A percentile compares a stretch with the other conserved stretches of the same genome.
phyloP scores from a whole-genome alignment of 2,329 filamentous ascomycete genomes.

The Diplodia sapinea region DNA sequence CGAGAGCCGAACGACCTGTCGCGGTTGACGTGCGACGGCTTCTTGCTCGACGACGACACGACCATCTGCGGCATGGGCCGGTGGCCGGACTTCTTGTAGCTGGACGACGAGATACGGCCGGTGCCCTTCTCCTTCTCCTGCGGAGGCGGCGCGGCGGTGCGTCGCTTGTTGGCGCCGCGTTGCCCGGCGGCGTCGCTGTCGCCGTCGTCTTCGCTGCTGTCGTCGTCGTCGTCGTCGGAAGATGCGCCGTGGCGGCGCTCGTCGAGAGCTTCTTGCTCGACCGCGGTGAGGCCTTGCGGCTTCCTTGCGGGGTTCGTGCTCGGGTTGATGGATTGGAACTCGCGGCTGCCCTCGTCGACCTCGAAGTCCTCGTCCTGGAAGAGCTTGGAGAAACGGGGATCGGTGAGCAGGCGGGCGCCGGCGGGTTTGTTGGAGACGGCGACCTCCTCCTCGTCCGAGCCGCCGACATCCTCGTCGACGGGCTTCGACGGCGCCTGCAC shows the following conservation, averaged over 20 bases:
- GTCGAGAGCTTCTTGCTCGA: constrained; percentile 64
- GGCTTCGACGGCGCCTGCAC: constrained; percentile 37
- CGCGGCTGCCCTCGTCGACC: constrained; percentile 85
- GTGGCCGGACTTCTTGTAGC: constrained; percentile 65
- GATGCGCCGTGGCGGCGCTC: constrained; percentile 43
- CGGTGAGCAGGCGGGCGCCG: constrained; percentile 68
- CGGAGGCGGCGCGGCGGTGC: constrained; percentile 34
- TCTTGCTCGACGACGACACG: constrained; percentile 58
- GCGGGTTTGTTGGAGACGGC: constrained; percentile 47
- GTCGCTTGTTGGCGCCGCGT: constrained; percentile 32
- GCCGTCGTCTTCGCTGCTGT: constrained; percentile 41
- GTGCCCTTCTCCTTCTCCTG: constrained; percentile 44
- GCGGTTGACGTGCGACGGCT: constrained; percentile 48
- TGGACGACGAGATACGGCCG: constrained; percentile 69
- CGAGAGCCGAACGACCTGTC: constrained; percentile 65
- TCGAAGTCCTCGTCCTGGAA: constrained; percentile 94
- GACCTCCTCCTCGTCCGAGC: constrained; percentile 55
- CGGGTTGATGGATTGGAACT: constrained; percentile 89
- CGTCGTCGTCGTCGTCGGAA: constrained; percentile 44
- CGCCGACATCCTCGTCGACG: constrained; percentile 30
- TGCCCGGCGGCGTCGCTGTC: constrained; percentile 43
- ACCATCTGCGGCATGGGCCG: constrained; percentile 59
- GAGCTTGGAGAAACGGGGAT: constrained; percentile 83
- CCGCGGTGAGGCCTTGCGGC: constrained; percentile 62
- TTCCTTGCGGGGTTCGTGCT: constrained; percentile 64